phyloP scores from a whole-genome alignment of 2,329 filamentous ascomycete genomes.

The Monosporascus cannonballus region DNA sequence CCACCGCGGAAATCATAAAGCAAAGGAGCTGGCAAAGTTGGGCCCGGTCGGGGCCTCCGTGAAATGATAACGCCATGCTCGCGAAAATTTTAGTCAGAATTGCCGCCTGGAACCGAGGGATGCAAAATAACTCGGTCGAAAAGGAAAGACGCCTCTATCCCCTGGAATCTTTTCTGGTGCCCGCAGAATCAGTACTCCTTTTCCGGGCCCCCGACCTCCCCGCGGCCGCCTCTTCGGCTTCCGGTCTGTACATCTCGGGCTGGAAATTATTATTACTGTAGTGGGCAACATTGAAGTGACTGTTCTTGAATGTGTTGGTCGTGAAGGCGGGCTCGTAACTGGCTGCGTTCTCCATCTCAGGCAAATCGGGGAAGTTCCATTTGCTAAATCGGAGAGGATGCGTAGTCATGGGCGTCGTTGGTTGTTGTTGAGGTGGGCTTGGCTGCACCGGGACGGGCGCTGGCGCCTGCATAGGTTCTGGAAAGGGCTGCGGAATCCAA shows the following conservation, averaged over 20 bases:
- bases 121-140: slow-evolving; percentile 12
- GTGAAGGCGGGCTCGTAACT: slow-evolving; percentile 41
- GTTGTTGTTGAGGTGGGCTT: slow-evolving; percentile 20
- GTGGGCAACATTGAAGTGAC: slow-evolving; percentile 60
- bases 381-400: slow-evolving; percentile 48
- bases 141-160: slow-evolving; percentile 19
- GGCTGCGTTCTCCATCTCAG: slow-evolving; percentile 28
- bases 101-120: slow-evolving; percentile 16
- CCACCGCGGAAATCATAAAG: too few species aligned
- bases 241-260: slow-evolving; percentile 45
- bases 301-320: slow-evolving; percentile 59
- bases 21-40: background rate
- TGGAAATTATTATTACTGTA: slow-evolving; percentile 60
- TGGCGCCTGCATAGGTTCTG: slow-evolving; percentile 20
- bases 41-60: slow-evolving; percentile 9
- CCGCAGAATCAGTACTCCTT: slow-evolving; percentile 24
- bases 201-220: slow-evolving; percentile 21
- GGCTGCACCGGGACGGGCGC: slow-evolving; percentile 27
- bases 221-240: slow-evolving; percentile 29
- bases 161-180: slow-evolving; percentile 25
- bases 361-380: slow-evolving; percentile 39
- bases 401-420: slow-evolving; percentile 22
- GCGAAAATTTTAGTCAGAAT: slow-evolving; percentile 1
- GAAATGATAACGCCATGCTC: slow-evolving; percentile 15
- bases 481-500: slow-evolving; percentile 31